A percentile compares a stretch with the other conserved stretches of the same genome.
phyloP scores from a whole-genome alignment of 2,329 filamentous ascomycete genomes.

The Diplodia intermedia region DNA sequence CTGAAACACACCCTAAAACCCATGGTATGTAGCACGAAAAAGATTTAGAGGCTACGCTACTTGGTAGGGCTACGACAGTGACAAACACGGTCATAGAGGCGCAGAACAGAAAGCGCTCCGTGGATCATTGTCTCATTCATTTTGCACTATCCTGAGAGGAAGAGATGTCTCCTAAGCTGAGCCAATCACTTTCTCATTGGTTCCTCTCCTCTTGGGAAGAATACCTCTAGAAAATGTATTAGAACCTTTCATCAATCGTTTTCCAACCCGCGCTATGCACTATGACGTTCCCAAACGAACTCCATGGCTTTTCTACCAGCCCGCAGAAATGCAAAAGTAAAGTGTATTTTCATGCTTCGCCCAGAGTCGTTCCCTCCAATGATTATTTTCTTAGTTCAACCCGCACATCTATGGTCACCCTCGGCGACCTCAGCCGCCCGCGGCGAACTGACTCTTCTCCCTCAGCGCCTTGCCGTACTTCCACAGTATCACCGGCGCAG shows the following conservation, averaged over 20 bases:
- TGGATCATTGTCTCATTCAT: background rate
- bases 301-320: background rate
- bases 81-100: background rate
- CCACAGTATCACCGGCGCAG: conserved; percentile 61
- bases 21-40: background rate
- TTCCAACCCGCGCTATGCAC: background rate
- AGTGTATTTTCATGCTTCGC: background rate
- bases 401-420: background rate
- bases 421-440: conserved; percentile 40
- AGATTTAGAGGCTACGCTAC: background rate
- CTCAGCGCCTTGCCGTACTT: conserved; percentile 57
- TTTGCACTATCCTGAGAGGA: background rate
- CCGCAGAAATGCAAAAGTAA: conserved; percentile 8
- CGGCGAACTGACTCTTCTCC: conserved; percentile 57
- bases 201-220: background rate
- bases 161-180: background rate
- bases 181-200: background rate
- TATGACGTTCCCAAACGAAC: background rate
- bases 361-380: background rate
- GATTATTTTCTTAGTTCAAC: background rate
- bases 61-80: background rate
- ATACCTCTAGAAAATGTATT: too few relatives aligned
- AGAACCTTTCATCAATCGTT: background rate
- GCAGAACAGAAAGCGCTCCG: background rate
- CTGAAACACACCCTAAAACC: background rate